These are phyloP conservation scores for Adiantum capillusveneris DNA, from an alignment of 75 land plant species.

Conservation along the genomic window DNA sequence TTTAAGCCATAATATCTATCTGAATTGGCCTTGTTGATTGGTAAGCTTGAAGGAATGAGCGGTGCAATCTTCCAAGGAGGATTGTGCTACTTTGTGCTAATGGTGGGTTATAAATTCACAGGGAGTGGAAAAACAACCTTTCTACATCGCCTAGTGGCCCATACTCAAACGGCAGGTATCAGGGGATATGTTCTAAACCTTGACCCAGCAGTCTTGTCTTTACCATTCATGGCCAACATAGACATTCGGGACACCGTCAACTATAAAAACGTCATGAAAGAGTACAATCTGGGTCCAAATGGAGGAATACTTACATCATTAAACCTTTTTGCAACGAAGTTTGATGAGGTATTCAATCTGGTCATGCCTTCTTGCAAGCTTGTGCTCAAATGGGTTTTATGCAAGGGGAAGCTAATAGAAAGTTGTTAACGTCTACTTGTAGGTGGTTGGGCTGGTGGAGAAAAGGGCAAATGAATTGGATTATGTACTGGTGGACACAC, in stretches of 20 bases:
- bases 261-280: conserved; percentile 99
- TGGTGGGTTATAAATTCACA: conserved; percentile 8
- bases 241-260: conserved; percentile 96
- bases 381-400: too few species aligned
- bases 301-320: conserved; percentile 95
- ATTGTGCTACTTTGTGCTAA: not conserved
- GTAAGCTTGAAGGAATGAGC: conserved; percentile 99
- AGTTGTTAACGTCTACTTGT: conserved; percentile 5
- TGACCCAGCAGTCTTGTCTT: conserved; percentile 90
- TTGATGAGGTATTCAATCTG: conserved; percentile 64
- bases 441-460: conserved; percentile 89
- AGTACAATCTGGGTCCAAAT: conserved; percentile 95
- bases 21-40: too few species aligned
- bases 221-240: conserved; percentile 89
- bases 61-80: conserved; percentile 25
- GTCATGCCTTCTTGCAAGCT: too few species aligned
- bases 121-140: conserved; percentile 98
- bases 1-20: too few species aligned
- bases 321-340: conserved; percentile 91
- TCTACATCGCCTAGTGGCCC: conserved; percentile 68
- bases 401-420: too few species aligned
- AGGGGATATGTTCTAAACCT: conserved; percentile 88
- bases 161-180: conserved; percentile 48
- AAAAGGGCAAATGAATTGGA: conserved; percentile 87
- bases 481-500: conserved; percentile 96